phyloP scores from a whole-genome alignment of 2,329 filamentous ascomycete genomes.

The Xylaria sp. region DNA sequence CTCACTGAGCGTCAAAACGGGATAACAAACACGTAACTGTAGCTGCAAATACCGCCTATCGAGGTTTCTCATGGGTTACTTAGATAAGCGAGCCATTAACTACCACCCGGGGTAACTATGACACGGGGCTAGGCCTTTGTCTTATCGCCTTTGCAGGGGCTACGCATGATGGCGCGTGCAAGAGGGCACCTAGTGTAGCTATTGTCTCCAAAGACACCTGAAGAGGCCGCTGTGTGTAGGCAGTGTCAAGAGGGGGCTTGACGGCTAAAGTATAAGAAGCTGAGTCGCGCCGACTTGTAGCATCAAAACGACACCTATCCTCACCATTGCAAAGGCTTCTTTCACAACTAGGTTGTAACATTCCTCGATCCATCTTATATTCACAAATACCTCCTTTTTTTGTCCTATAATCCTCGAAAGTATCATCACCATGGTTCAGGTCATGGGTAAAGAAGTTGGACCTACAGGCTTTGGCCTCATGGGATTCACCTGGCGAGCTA shows the following conservation, averaged over 20 bases:
- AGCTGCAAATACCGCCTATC: neutral
- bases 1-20: neutral
- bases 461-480: conserved; percentile 45
- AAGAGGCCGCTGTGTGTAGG: neutral
- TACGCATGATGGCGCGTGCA: neutral
- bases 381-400: neutral
- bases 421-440: conserved; percentile 42
- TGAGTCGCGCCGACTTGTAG: neutral
- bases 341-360: neutral
- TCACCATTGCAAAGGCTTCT: neutral
- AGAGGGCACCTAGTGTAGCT: neutral
- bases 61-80: neutral
- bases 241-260: neutral
- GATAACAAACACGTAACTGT: neutral
- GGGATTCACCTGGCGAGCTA: conserved; percentile 48
- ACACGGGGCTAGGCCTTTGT: conserved; percentile 9
- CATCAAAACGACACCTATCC: neutral
- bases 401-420: neutral
- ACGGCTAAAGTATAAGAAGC: conserved; percentile 32
- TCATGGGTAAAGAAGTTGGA: conserved; percentile 45
- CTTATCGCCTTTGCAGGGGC: conserved; percentile 6
- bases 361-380: neutral
- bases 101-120: too few species aligned
- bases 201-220: neutral
- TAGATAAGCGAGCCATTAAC: neutral